Evolutionary conservation across 2,329 filamentous ascomycete species (phyloP).

Genomic region (Aspergillus sp.): DNA sequence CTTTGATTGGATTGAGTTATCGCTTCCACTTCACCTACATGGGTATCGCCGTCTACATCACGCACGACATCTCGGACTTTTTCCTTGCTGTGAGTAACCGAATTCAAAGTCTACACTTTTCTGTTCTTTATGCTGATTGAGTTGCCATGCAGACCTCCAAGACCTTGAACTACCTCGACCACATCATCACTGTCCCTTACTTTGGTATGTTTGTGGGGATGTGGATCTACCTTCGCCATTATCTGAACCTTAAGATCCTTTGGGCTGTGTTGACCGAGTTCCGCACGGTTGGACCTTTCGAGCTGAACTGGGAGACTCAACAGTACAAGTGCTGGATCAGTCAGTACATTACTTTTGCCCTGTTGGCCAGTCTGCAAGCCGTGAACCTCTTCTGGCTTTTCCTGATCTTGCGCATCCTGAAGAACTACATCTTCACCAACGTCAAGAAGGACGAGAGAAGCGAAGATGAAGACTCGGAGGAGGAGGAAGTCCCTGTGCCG

Average conservation of each 20-base stretch:
- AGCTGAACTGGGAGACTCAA: constrained; percentile 52
- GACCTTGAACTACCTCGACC: constrained; percentile 85
- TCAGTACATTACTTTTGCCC: constrained; percentile 48
- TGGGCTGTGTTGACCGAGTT: constrained; percentile 51
- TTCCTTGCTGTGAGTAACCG: constrained; percentile 74
- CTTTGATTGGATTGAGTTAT: constrained; percentile 83
- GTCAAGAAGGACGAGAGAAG: constrained; percentile 47
- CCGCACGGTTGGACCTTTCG: constrained; percentile 50
- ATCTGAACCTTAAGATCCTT: constrained; percentile 53
- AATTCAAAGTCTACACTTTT: not conserved
- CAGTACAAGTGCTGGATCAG: constrained; percentile 54
- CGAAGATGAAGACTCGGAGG: constrained; percentile 49
- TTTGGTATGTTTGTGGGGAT: constrained; percentile 78
- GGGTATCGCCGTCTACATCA: constrained; percentile 88
- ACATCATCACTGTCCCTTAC: constrained; percentile 75
- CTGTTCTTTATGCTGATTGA: not conserved
- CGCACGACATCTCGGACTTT: constrained; percentile 92
- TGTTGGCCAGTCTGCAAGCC: constrained; percentile 48
- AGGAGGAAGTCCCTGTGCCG: constrained; percentile 32
- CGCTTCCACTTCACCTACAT: constrained; percentile 97
- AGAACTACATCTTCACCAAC: constrained; percentile 45
- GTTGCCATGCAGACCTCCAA: constrained; percentile 70
- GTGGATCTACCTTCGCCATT: constrained; percentile 91
- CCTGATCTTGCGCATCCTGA: constrained; percentile 47
- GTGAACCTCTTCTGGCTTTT: constrained; percentile 52